Percentiles rank a stretch among this genome's conserved stretches.
phyloP scores from a whole-genome alignment of 345 rosid species.

The Noccaea caerulescens region DNA sequence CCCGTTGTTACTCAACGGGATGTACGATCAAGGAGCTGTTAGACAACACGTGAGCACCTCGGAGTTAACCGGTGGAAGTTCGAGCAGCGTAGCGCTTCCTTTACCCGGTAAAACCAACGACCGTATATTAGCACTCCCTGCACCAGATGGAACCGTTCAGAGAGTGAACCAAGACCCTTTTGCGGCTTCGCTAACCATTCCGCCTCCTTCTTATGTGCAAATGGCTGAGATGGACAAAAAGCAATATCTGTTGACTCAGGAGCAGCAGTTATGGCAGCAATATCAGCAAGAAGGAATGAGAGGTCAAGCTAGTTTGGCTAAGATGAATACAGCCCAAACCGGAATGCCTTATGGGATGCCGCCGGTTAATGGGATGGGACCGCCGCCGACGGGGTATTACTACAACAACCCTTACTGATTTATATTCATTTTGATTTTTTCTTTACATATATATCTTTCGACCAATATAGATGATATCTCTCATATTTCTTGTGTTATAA shows the following conservation, averaged over 20 bases:
- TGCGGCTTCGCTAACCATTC: conserved; percentile 64
- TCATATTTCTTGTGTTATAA: conserved; percentile 30
- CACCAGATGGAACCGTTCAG: conserved; percentile 77
- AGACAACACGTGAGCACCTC: conserved; percentile 62
- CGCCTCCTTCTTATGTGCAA: conserved; percentile 83
- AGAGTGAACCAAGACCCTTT: conserved; percentile 74
- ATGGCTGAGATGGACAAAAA: conserved; percentile 87
- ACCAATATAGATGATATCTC: conserved; percentile 31
- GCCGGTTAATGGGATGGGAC: conserved; percentile 45
- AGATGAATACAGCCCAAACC: conserved; percentile 55
- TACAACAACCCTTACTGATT: conserved; percentile 47
- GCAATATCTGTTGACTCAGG: conserved; percentile 66
- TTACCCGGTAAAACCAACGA: conserved; percentile 52
- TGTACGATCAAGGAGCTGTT: conserved; percentile 89
- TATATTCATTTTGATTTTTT: conserved; percentile 28
- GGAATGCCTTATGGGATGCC: conserved; percentile 71
- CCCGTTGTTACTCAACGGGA: conserved; percentile 77
- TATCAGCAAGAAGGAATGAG: conserved; percentile 78
- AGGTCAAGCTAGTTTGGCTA: conserved; percentile 73
- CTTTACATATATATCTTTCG: conserved; percentile 20
- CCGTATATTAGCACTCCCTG: conserved; percentile 77
- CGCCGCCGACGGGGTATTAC: conserved; percentile 55
- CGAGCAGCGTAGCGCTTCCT: conserved; percentile 77
- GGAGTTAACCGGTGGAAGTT: conserved; percentile 68
- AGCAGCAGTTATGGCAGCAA: conserved; percentile 82